phyloP scores from a whole-genome alignment of 176 grass and related monocot genomes.

The Oryza officinalis region DNA sequence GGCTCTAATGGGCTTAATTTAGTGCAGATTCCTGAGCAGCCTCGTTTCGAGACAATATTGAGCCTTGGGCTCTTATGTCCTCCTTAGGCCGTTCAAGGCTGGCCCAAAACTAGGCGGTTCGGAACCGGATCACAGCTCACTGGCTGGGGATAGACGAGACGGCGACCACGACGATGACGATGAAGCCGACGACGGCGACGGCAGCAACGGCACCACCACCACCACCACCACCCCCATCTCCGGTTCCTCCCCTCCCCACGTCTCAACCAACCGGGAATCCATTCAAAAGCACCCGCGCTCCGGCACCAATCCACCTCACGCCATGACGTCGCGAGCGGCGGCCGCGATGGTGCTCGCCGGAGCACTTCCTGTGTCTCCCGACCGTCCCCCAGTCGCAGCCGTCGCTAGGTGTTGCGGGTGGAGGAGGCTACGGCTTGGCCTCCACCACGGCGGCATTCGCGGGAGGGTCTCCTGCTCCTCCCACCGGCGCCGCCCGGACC shows the following conservation, averaged over 20 bases:
- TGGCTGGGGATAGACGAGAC: slow-evolving; percentile 47
- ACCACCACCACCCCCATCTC: background rate
- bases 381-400: background rate
- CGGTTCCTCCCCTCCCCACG: slow-evolving; percentile 6
- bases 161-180: slow-evolving; percentile 34
- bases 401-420: background rate
- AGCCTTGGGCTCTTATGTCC: background rate
- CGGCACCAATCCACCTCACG: background rate
- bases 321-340: slow-evolving; percentile 49
- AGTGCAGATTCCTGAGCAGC: too few relatives aligned
- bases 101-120: background rate
- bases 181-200: slow-evolving; percentile 2
- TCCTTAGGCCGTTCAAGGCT: background rate
- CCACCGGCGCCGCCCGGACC: background rate
- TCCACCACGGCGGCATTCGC: slow-evolving; percentile 15
- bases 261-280: slow-evolving; percentile 27
- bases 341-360: slow-evolving; percentile 29
- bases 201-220: background rate
- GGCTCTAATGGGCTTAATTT: too few relatives aligned
- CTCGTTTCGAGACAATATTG: background rate
- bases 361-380: background rate
- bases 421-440: background rate
- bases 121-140: slow-evolving; percentile 43
- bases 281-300: background rate
- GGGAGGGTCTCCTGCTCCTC: slow-evolving; percentile 11